Base-by-base conservation (phyloP, 345 rosid genomes). In the Brassica rapa region DNA sequence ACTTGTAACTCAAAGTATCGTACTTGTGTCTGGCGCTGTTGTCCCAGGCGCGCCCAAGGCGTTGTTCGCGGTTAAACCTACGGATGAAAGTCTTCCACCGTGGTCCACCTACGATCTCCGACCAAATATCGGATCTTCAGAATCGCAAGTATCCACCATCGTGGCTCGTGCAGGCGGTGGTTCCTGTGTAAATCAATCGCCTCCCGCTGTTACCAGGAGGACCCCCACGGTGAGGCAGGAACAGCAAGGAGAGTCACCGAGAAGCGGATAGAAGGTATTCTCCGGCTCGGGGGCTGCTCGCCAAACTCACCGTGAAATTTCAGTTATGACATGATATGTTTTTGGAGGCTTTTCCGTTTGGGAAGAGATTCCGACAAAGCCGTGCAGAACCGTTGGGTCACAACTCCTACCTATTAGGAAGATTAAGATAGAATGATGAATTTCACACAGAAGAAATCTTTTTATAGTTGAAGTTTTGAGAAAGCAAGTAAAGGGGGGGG, bases 31-130 rank as follows among this genome's bases (percentile, higher is more conserved):
- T 72, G 21, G 32, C 70, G 11, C 57, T 39, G 21, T 68, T 24
- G 24, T 68, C 60, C 71, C 74, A 60, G 4, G 49, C 68, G 0
- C 71, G 59, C 6, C 77, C 68, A 11, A 66, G 78, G 41, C 80
- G 81, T 64, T 46, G 68, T 61, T 57, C 88, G 49, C 95, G 80
- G 79, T 90, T 94, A 74, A 92, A 92, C 66, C 90, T 41, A n/a
- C 97, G 82, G 60, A 92, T 88, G 82, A 94, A 94, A 27, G 93
- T 92, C 84, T 92, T 94, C 98, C 97, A 94, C 76, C 76, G 85
- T 21, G 97, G 92, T 0, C 98, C 97, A 10, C 92, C 97, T 4
- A 86, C 88, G 83, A 92, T 82, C 87, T 88, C 97, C 10, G 98
- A 94, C 96, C 96, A 92, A 92, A 75, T 90, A 91, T 4, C 95